These are phyloP conservation scores for Candida railenensis DNA, from an alignment of 805 yeast species.

Conservation along the genomic window DNA sequence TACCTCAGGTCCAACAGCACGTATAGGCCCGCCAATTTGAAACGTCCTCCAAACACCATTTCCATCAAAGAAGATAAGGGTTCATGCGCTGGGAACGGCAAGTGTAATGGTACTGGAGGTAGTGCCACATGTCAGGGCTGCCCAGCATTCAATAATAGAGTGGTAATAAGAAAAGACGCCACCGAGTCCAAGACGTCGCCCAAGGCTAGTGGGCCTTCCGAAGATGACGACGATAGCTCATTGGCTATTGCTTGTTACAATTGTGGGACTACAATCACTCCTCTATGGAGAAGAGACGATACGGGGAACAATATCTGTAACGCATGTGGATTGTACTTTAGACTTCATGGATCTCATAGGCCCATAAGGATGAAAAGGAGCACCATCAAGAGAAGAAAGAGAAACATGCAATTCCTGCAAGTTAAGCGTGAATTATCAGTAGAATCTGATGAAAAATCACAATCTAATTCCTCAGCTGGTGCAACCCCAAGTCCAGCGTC, in stretches of 20 bases:
- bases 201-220: background rate
- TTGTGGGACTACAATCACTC: slow-evolving; percentile 83
- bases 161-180: slow-evolving; percentile 30
- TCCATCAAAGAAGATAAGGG: slow-evolving; percentile 48
- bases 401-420: slow-evolving; percentile 27
- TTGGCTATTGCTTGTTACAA: slow-evolving; percentile 77
- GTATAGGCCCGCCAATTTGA: slow-evolving; percentile 64
- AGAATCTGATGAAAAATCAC: background rate
- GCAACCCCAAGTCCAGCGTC: background rate
- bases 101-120: slow-evolving; percentile 89
- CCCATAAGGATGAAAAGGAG: slow-evolving; percentile 73
- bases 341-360: slow-evolving; percentile 72
- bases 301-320: slow-evolving; percentile 82
- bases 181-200: background rate
- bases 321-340: slow-evolving; percentile 80
- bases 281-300: slow-evolving; percentile 83
- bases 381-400: slow-evolving; percentile 72
- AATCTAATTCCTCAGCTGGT: background rate
- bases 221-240: slow-evolving; percentile 13
- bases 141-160: slow-evolving; percentile 77
- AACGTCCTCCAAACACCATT: slow-evolving; percentile 54
- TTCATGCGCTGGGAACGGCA: slow-evolving; percentile 71
- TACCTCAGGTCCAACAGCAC: slow-evolving; percentile 59
- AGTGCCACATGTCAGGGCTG: slow-evolving; percentile 77
- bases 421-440: background rate